Base-by-base conservation (phyloP, 2,329 filamentous ascomycete species). In the Fusarium illudens region DNA sequence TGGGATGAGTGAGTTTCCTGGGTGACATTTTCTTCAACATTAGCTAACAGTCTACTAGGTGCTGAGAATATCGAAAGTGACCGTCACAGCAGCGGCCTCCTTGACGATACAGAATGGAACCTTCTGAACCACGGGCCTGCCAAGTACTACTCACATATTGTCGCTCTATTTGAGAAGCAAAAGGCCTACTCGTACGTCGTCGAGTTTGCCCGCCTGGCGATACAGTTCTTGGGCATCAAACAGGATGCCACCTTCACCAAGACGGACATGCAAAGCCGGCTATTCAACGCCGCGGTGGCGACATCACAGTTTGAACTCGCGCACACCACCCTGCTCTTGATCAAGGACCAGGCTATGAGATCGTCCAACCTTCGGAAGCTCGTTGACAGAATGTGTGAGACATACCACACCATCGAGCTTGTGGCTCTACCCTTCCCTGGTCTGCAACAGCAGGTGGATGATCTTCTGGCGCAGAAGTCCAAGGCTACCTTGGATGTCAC, bases 141-240 rank as follows among this genome's bases (percentile, higher is more conserved):
- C 6, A 89, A 87, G 66, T 99, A 97, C 80, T 96, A 96, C 78
- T 89, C 90, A 39, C 96, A 99, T 77, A 87, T 98, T 52, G 87
- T 94, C 12, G 85, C 88, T 19, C 84, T 99, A 2, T 98, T 92
- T 75, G 94, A 97, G 76, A 87, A 87, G 71, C 86, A 88, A 42
- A 91, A 90, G 70, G 89, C 90, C 1, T 92, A 92, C 77, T 91
- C 92, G 2, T 92, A 91, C 73, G 92, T 96, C 37, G 87, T 93
- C 6, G 92, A 97, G 69, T 97, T 97, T 81, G 90, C 92, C 36
- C 87, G 89, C 36, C 82, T 94, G 22, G 90, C 92, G 6, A 82
- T 96, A 39, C 89, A 93, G 72, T 91, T 92, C 65, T 74, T 83
- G 22, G 66, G 72, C 5, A 51, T 65, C 25, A 72, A 71, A 22